phyloP scores from a whole-genome alignment of 1,284 basidiomycete genomes.

The Ceratobasidium theobromae region DNA sequence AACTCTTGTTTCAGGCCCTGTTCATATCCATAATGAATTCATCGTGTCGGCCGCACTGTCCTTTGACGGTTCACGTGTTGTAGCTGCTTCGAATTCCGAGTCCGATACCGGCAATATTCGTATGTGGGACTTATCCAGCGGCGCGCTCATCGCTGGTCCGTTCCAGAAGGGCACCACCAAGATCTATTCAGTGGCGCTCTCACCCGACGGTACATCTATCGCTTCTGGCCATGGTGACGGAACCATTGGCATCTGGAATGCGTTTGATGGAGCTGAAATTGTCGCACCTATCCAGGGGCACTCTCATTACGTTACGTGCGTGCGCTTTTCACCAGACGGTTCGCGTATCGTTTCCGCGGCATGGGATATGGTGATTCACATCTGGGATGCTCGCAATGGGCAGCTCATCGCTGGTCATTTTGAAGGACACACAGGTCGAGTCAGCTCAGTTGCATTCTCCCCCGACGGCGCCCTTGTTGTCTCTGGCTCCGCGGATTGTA shows the following conservation, averaged over 20 bases:
- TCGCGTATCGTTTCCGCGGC: neutral
- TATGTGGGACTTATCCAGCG: neutral
- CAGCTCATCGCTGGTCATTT: neutral
- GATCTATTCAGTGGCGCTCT: neutral
- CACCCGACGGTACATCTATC: slow-evolving; percentile 10
- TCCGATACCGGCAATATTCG: neutral
- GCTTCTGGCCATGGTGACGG: neutral
- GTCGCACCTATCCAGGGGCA: neutral
- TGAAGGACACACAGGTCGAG: neutral
- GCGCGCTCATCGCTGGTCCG: neutral
- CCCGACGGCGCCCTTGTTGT: neutral
- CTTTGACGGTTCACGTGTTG: neutral
- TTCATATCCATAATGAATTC: neutral
- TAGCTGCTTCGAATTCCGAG: neutral
- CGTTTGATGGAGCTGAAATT: neutral
- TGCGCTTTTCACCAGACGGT: neutral
- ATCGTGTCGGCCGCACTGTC: neutral
- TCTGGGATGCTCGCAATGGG: slow-evolving; percentile 14
- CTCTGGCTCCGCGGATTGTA: neutral
- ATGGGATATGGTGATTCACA: neutral
- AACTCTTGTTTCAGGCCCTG: no score
- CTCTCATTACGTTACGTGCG: neutral
- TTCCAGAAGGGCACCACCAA: neutral
- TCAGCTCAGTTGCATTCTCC: neutral
- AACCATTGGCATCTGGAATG: slow-evolving; percentile 9